Evolutionary conservation across 495 filamentous ascomycete genomes (phyloP), one percentile per base, ranked within the genome.

Genomic region (Penicillium macrosclerotiorum): DNA sequence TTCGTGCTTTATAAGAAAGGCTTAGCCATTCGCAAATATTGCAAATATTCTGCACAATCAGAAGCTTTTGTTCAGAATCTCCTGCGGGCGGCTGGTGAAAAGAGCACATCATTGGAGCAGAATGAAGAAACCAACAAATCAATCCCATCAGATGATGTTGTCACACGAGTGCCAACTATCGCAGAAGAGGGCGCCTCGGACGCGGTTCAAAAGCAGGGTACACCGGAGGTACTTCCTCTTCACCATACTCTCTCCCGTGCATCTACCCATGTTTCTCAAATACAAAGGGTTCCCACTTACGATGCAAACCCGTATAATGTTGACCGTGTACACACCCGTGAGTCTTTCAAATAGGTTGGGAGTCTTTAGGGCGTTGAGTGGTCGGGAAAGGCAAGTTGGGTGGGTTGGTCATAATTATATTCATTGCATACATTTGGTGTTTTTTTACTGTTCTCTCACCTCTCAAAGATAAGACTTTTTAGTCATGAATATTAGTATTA

Each of bases 1-100:
- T 82, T 83, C 59, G 57, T 90, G 13, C 83, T 90, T 54, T 85
- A 83, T 61, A 77, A 76, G 43, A 88, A 86, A 57, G 86, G 86
- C 22, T 57, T 59, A 0, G 19, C 54, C 6, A 84, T 91, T 46
- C 73, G 87, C 3, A 66, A 71, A 48, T 70, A 69, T 40, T 90
- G 86, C 76, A 85, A 82, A 66, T 91, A 76, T 55, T 80, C 87
- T 9, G 75, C 79, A 8, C 51, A 67, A 32, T 67, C 64, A 0
- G 56, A 59, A 14, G 62, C 62, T 1, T 67, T 67, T 33, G 54
- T 65, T 20, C 61, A 62, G 25, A 60, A 43, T 3, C 37, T 63
- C 26, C 47, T 56, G 8, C 45, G 41, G 4, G 23, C 19, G 3
- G 26, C 12, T 3, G 16, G 6, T 2, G 17, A 18, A 17, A 41